Base-by-base conservation (phyloP, 805 yeast genomes). In the Kuraishia capsulata region DNA sequence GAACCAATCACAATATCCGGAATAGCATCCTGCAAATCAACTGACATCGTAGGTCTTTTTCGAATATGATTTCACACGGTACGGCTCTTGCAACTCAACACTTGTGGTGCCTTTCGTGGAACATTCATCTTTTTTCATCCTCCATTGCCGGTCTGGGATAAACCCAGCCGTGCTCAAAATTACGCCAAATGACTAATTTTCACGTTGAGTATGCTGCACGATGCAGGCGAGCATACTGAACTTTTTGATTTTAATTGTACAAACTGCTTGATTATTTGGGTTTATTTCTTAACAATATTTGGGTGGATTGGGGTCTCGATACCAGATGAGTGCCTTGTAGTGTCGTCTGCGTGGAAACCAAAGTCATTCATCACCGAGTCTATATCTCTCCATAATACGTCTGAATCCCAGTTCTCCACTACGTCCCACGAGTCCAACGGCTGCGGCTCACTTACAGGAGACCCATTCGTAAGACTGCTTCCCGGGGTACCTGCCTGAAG, bases 361-460 rank as follows among this genome's bases (percentile, higher is more conserved):
- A 86, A 87, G 52, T 86, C 95, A 52, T 83, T 85, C 95, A 87
- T 85, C 41, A 87, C 83, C 35, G 85, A 69, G 46, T 86, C 95
- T 21, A 87, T 89, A 52, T 87, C 94, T 51, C 80, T 82, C 88
- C 82, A 80, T 18, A 78, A 61, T 42, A 73, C 47, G 37, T 73
- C 82, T 19, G 72, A 67, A 47, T 73, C 77, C 54, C 70, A 57
- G 30, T 35, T 39, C 13, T 43, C 44, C 5, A 47, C 50, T 34
- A 51, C 17, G 30, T 68, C 75, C 56, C 71, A 61, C 8, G 60
- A 51, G 43, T 64, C 71, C 39, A 65, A 46, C 36, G 63, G 51
- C 33, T 59, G 36, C 18, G 58, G 59, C 13, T 50, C 51, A 30
- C 51, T 56, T 2, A 46, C 42, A 4, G 65, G 65, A 20, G 54